Evolutionary conservation across 768 basidiomycete genomes (phyloP), one percentile per base, ranked within the genome.

Genomic region (Podaxis rugospora): DNA sequence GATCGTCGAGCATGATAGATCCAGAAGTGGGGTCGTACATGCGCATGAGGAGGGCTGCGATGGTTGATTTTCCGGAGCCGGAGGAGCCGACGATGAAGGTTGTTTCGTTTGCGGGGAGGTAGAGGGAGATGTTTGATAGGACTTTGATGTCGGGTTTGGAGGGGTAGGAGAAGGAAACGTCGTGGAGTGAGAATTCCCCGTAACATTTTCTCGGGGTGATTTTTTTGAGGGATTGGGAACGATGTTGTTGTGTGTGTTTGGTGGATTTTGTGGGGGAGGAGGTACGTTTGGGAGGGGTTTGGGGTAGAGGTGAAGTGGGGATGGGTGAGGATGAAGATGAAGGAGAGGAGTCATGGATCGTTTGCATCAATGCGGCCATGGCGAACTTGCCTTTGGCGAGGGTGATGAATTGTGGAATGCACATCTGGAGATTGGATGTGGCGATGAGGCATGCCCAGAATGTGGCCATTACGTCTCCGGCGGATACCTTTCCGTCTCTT

Each of bases 361-460:
- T 80, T 2, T 80, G 75, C 32, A 93, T 69, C 28, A 95, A 77
- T 0, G 84, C 78, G 1, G 81, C 85, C 81, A 93, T 88, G 3
- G 90, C 86, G 57, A 83, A 83, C 70, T 96, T 97, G 58, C 93
- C 96, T 69, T 89, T 90, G 16, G 88, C 81, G 62, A 97, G 75
- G 32, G 79, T 74, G 63, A 95, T 87, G 66, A 93, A 75, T 62
- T 91, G 86, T 0, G 95, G 94, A 9, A 98, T 85, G 67, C 86
- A 87, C 81, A 90, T 86, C 70, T 97, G 94, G 2, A 97, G 75
- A 71, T 93, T 94, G 66, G 83, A 88, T 1, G 90, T 89, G 0
- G 93, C 94, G 63, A 98, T 90, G 21, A 98, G 78, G 70, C 93
- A 95, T 0, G 96, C 95, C 95, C 96, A 98, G 72, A 98, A 99